These are phyloP conservation scores for Trichophyton equinum DNA, from an alignment of 2,329 filamentous ascomycete species.

Conservation along the genomic window DNA sequence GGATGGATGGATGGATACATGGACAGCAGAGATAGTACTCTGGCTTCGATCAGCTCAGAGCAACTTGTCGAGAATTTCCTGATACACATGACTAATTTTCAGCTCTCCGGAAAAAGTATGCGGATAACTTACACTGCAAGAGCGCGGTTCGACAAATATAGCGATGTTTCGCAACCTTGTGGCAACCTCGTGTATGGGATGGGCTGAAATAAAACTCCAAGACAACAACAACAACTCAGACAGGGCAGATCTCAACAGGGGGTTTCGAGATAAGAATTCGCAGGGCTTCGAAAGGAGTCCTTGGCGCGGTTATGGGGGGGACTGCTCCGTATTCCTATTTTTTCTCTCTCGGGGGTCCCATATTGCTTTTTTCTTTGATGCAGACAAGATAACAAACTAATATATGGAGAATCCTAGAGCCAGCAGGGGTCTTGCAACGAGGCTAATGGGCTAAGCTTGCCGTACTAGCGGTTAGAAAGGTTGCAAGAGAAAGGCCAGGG, in stretches of 20 bases:
- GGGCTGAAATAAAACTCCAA: not conserved
- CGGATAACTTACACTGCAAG: not conserved
- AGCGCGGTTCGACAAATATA: not conserved
- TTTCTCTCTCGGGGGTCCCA: not conserved
- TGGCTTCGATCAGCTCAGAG: not conserved
- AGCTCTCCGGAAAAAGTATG: not conserved
- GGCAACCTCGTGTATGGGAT: slow-evolving; percentile 3
- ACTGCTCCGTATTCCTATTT: slow-evolving; percentile 1
- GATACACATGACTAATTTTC: slow-evolving; percentile 2
- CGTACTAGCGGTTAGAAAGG: slow-evolving; percentile 1
- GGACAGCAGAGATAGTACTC: not conserved
- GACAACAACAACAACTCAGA: slow-evolving; percentile 1
- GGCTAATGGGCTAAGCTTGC: not conserved
- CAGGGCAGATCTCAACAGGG: slow-evolving; percentile 3
- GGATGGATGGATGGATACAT: not conserved
- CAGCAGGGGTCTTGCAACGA: slow-evolving; percentile 2
- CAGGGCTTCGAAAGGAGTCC: slow-evolving; percentile 1
- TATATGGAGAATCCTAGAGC: slow-evolving; percentile 3
- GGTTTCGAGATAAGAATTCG: not conserved
- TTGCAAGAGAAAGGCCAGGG: not conserved
- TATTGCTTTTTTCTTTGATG: not conserved
- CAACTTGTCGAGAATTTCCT: not conserved
- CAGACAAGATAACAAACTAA: not conserved
- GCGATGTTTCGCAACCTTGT: not conserved
- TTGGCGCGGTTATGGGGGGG: slow-evolving; percentile 4